phyloP scores from a whole-genome alignment of 139 green algal genomes.

The Trebouxia sp. region DNA sequence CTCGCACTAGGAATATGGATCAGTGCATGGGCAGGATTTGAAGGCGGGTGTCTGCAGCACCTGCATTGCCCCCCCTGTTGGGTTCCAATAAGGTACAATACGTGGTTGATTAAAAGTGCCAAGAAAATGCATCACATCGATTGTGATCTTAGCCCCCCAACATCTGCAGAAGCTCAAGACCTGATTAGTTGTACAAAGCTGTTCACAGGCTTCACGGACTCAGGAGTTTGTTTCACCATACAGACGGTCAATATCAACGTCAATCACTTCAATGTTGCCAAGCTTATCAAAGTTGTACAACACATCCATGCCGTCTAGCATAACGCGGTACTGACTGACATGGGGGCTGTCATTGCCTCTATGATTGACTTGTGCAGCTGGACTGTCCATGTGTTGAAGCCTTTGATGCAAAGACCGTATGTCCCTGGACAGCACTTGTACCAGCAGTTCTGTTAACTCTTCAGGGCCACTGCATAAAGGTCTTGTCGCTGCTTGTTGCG shows the following conservation, averaged over 20 bases:
- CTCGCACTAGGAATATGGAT: too few relatives aligned
- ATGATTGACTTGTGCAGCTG: background rate
- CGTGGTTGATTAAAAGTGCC: too few relatives aligned
- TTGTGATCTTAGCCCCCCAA: too few relatives aligned
- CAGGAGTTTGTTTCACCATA: constrained; percentile 16
- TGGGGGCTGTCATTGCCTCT: background rate
- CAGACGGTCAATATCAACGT: constrained; percentile 7
- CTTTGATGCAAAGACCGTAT: constrained; percentile 27
- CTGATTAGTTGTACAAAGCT: too few relatives aligned
- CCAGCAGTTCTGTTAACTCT: constrained; percentile 5
- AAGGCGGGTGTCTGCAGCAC: too few relatives aligned
- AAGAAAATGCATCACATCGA: too few relatives aligned
- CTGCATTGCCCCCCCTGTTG: too few relatives aligned
- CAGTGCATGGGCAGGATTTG: too few relatives aligned
- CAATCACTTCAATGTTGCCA: constrained; percentile 17
- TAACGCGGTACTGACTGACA: constrained; percentile 3
- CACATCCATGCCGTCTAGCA: constrained; percentile 12
- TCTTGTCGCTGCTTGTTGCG: background rate
- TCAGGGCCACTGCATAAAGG: background rate
- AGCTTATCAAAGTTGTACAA: constrained; percentile 20
- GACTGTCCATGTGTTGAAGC: background rate
- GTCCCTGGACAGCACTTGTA: constrained; percentile 15
- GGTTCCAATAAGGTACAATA: too few relatives aligned
- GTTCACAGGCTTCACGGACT: too few relatives aligned
- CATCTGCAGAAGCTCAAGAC: too few relatives aligned